Conservation (phyloP, 768 basidiomycete species). For the Ramaria sp. region DNA sequence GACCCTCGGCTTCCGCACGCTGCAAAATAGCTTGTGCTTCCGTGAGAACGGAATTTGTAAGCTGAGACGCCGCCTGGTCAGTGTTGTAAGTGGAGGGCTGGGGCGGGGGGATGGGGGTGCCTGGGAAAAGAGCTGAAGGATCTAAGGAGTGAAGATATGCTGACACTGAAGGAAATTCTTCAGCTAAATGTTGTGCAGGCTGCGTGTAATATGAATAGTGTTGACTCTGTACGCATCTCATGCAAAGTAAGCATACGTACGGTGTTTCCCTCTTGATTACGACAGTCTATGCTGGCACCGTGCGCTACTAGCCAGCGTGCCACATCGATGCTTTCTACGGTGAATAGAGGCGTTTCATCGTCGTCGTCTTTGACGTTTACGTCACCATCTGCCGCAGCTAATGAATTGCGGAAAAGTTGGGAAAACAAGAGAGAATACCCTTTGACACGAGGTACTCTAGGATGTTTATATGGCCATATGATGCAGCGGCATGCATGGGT, state of each 20-base stretch:
- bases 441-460: conserved; percentile 68
- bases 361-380: conserved; percentile 81
- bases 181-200: conserved; percentile 60
- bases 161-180: conserved; percentile 64
- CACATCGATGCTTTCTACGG: conserved; percentile 71
- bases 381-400: conserved; percentile 52
- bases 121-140: conserved; percentile 15
- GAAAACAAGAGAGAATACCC: conserved; percentile 30
- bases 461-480: conserved; percentile 72
- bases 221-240: conserved; percentile 4
- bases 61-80: neutral
- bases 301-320: conserved; percentile 71
- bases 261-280: conserved; percentile 65
- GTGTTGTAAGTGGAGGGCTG: conserved; percentile 15
- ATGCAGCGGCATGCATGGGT: conserved; percentile 91
- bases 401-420: conserved; percentile 2
- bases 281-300: conserved; percentile 53
- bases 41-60: conserved; percentile 31
- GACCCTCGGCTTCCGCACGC: conserved; percentile 42
- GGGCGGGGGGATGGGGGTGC: conserved; percentile 3
- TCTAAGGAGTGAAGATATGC: conserved; percentile 40
- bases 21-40: conserved; percentile 60
- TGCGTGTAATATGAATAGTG: conserved; percentile 16
- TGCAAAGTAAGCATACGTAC: conserved; percentile 33
- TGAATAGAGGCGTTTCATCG: conserved; percentile 87